Conservation (phyloP, 768 basidiomycete genomes). For the Nidularia pulvinata region DNA sequence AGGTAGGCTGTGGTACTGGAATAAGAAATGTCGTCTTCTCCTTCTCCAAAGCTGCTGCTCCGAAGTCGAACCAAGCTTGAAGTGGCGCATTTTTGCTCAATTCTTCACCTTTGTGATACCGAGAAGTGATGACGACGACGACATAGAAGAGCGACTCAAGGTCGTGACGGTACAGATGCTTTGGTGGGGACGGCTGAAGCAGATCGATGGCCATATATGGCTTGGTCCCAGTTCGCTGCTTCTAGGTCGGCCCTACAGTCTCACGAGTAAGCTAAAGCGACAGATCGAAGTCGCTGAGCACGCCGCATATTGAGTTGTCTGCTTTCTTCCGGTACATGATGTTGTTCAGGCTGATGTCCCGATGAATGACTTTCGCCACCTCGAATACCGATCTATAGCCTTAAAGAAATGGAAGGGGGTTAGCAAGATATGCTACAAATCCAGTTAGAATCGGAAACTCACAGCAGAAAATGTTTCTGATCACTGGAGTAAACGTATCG, state of each 20-base stretch:
- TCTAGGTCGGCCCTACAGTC: not conserved
- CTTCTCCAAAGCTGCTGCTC: too few relatives aligned
- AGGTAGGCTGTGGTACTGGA: too few relatives aligned
- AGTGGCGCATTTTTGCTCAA: too few relatives aligned
- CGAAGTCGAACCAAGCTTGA: too few relatives aligned
- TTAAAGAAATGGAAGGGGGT: too few relatives aligned
- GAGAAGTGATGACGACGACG: too few relatives aligned
- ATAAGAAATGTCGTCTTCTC: too few relatives aligned
- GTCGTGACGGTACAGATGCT: slow-evolving; percentile 9
- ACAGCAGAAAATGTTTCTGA: too few relatives aligned
- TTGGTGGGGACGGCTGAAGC: slow-evolving; percentile 4
- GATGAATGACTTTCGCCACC: slow-evolving; percentile 11
- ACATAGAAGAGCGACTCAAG: slow-evolving; percentile 9
- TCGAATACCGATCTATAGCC: slow-evolving; percentile 9
- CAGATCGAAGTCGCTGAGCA: slow-evolving; percentile 13
- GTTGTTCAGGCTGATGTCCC: slow-evolving; percentile 16
- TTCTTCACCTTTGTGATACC: too few relatives aligned
- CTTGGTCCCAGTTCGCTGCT: slow-evolving; percentile 12
- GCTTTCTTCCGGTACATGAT: slow-evolving; percentile 11
- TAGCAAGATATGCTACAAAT: too few relatives aligned
- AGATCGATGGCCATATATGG: slow-evolving; percentile 14
- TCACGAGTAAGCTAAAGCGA: not conserved
- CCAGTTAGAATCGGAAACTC: too few relatives aligned
- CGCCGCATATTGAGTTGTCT: slow-evolving; percentile 6
- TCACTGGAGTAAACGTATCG: too few relatives aligned